Percentiles rank a stretch among this genome's conserved stretches.
phyloP scores from a whole-genome alignment of 805 yeast genomes.

The Henningerozyma blattae region DNA sequence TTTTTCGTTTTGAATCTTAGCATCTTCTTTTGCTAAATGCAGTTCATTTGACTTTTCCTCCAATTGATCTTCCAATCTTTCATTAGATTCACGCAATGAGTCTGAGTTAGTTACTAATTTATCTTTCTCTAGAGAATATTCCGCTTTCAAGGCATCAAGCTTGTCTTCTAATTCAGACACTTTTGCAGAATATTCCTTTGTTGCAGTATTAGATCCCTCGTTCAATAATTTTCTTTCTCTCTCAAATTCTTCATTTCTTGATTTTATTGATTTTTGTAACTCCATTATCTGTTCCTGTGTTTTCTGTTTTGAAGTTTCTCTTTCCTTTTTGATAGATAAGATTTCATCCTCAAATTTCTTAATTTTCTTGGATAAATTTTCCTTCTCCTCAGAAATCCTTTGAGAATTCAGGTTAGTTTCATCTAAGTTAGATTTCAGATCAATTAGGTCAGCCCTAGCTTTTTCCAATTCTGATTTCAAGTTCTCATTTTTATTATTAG shows the following conservation, averaged over 20 bases:
- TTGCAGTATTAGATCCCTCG: slow-evolving; percentile 37
- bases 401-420: too few relatives aligned
- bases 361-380: not conserved
- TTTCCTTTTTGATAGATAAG: not conserved
- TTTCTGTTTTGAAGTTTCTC: not conserved
- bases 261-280: slow-evolving; percentile 26
- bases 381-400: not conserved
- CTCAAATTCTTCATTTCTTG: slow-evolving; percentile 35
- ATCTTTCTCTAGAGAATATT: too few relatives aligned
- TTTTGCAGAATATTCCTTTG: slow-evolving; percentile 37
- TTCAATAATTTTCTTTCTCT: slow-evolving; percentile 36
- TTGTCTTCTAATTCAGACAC: slow-evolving; percentile 32
- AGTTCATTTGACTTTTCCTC: not conserved
- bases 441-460: too few relatives aligned
- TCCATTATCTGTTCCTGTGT: slow-evolving; percentile 21
- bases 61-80: not conserved
- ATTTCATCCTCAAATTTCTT: not conserved
- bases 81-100: too few relatives aligned
- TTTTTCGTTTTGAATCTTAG: not conserved
- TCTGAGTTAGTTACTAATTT: not conserved
- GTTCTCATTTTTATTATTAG: too few relatives aligned
- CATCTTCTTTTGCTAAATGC: not conserved
- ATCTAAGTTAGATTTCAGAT: too few relatives aligned
- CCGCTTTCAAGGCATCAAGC: slow-evolving; percentile 2
- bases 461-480: too few relatives aligned